Percentiles rank a stretch among this genome's conserved stretches.
Conservation (phyloP, 108 stramenopile genomes). For the Epithemia pelagica region DNA sequence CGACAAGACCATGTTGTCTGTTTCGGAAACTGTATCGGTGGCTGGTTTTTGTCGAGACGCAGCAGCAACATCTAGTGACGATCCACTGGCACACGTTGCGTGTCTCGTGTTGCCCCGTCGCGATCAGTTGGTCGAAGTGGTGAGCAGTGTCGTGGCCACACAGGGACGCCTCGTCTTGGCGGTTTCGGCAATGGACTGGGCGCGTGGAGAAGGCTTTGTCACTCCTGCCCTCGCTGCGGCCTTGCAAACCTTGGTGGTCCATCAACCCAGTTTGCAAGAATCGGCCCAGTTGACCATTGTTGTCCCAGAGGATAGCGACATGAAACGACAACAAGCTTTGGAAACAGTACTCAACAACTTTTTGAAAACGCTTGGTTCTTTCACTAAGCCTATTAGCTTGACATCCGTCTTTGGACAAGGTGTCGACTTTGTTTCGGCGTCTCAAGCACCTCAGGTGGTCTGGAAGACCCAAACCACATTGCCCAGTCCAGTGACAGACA, state of each 20-base stretch:
- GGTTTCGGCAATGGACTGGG: slow-evolving; percentile 49
- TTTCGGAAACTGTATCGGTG: background rate
- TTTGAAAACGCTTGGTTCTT: slow-evolving; percentile 38
- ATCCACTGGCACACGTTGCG: background rate
- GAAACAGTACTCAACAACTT: slow-evolving; percentile 48
- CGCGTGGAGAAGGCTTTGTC: slow-evolving; percentile 72
- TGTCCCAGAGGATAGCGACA: slow-evolving; percentile 28
- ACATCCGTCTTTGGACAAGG: slow-evolving; percentile 62
- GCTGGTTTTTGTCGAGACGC: background rate
- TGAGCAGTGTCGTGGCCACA: background rate
- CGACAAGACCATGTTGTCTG: background rate
- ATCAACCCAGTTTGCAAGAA: background rate
- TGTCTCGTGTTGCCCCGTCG: background rate
- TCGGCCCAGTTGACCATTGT: slow-evolving; percentile 46
- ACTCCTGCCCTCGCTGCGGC: slow-evolving; percentile 51
- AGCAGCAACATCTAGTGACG: background rate
- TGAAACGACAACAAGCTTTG: slow-evolving; percentile 22
- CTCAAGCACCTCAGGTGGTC: slow-evolving; percentile 32
- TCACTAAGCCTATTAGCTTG: slow-evolving; percentile 32
- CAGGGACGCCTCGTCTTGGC: slow-evolving; percentile 42
- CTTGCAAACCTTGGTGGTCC: slow-evolving; percentile 51
- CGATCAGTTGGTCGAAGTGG: background rate
- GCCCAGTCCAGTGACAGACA: slow-evolving; percentile 10
- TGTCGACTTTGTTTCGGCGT: slow-evolving; percentile 38
- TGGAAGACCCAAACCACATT: slow-evolving; percentile 12